Conservation (phyloP, 2,329 filamentous ascomycete genomes). For the Coniella lustricola region DNA sequence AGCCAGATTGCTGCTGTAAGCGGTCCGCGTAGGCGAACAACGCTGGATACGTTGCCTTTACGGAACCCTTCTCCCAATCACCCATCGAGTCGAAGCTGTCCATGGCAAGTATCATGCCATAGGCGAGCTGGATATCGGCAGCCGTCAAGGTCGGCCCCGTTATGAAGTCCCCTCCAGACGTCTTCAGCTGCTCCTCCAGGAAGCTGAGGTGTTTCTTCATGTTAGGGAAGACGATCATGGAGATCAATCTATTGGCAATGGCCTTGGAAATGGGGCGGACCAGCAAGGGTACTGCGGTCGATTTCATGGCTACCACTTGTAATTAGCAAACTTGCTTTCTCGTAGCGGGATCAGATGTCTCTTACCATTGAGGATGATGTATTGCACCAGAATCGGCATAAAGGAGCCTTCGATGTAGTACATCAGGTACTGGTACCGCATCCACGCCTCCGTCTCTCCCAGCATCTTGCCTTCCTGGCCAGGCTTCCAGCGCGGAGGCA, state of each 20-base stretch:
- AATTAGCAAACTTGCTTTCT: background rate
- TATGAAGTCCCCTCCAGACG: conserved; percentile 39
- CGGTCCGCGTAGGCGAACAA: conserved; percentile 40
- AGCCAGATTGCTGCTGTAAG: conserved; percentile 40
- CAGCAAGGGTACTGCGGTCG: conserved; percentile 42
- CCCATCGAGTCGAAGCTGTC: conserved; percentile 33
- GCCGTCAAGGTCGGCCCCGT: conserved; percentile 43
- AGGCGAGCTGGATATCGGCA: conserved; percentile 48
- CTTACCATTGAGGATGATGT: conserved; percentile 50
- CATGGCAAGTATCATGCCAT: conserved; percentile 40
- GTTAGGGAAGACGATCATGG: conserved; percentile 40
- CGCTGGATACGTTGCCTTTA: conserved; percentile 31
- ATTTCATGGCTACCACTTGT: conserved; percentile 33
- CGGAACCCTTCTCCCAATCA: conserved; percentile 26
- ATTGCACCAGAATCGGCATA: conserved; percentile 63
- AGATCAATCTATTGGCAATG: conserved; percentile 37
- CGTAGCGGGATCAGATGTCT: conserved; percentile 4
- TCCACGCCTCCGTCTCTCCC: conserved; percentile 54
- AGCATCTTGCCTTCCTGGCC: conserved; percentile 51
- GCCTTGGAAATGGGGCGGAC: conserved; percentile 43
- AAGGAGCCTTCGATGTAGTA: conserved; percentile 82
- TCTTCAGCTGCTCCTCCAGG: conserved; percentile 41
- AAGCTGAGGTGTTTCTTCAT: conserved; percentile 40
- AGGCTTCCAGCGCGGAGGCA: conserved; percentile 48
- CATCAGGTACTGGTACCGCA: conserved; percentile 62